phyloP scores from a whole-genome alignment of 495 filamentous ascomycete genomes.

The Pyrenopolyporus hunteri region DNA sequence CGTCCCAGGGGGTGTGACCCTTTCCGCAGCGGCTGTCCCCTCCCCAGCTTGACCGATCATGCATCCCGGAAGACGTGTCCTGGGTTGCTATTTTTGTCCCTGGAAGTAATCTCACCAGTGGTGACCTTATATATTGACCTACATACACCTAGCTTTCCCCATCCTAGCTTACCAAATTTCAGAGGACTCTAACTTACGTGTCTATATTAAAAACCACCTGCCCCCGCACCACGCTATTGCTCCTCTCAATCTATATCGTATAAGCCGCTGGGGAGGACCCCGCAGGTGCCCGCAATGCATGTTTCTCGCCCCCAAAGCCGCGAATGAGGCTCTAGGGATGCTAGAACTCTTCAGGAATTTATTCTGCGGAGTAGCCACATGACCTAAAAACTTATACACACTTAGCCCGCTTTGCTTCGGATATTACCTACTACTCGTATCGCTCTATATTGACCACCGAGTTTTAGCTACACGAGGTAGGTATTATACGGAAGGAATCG shows the following conservation, averaged over 20 bases:
- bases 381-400: conserved; percentile 5
- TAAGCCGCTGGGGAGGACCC: conserved; percentile 10
- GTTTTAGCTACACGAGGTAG: background rate
- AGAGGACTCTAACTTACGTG: conserved; percentile 25
- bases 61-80: conserved; percentile 16
- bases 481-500: conserved; percentile 1
- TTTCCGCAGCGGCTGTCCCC: background rate
- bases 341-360: background rate
- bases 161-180: conserved; percentile 24
- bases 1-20: background rate
- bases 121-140: conserved; percentile 34
- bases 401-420: conserved; percentile 4
- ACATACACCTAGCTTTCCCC: conserved; percentile 19
- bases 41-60: conserved; percentile 7
- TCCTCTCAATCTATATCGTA: conserved; percentile 28
- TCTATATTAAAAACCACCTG: conserved; percentile 26
- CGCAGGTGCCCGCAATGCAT: conserved; percentile 23
- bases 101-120: conserved; percentile 17
- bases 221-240: conserved; percentile 17
- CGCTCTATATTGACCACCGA: background rate
- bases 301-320: background rate
- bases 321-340: conserved; percentile 30
- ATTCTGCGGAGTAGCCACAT: conserved; percentile 13
- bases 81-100: conserved; percentile 30
- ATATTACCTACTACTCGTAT: conserved; percentile 4